Percentiles rank a stretch among this genome's conserved stretches.
Evolutionary conservation across 1,284 basidiomycete species (phyloP).

Genomic region (Irpex lacteus): DNA sequence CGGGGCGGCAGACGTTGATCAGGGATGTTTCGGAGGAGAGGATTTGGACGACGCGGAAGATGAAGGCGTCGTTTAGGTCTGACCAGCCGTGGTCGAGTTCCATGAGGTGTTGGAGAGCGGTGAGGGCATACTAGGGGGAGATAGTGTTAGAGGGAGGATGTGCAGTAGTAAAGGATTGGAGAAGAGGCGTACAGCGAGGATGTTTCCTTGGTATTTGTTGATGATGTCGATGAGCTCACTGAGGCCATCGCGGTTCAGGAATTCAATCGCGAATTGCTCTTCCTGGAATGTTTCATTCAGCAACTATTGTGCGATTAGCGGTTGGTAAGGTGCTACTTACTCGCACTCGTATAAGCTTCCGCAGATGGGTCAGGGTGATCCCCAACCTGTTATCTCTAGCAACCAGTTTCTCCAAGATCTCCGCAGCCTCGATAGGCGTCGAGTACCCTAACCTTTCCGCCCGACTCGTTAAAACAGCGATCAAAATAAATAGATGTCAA

Average conservation of each 20-base stretch:
- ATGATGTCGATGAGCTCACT: constrained; percentile 75
- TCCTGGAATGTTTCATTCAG: constrained; percentile 51
- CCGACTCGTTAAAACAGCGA: too few relatives aligned
- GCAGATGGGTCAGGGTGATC: constrained; percentile 76
- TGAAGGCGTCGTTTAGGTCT: constrained; percentile 67
- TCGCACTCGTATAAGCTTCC: constrained; percentile 76
- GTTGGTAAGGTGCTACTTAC: not conserved
- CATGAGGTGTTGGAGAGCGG: constrained; percentile 85
- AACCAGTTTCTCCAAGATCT: constrained; percentile 73
- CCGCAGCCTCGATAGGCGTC: constrained; percentile 78
- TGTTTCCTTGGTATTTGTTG: constrained; percentile 73
- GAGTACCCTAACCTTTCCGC: constrained; percentile 70
- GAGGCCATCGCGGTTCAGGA: constrained; percentile 78
- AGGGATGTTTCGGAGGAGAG: constrained; percentile 72
- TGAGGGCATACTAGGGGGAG: constrained; percentile 68
- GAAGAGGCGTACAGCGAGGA: constrained; percentile 63
- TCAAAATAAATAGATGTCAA: not conserved
- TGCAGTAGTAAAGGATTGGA: not conserved
- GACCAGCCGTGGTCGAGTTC: constrained; percentile 83
- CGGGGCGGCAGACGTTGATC: constrained; percentile 96
- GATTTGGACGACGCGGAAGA: constrained; percentile 78
- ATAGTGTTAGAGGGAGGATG: constrained; percentile 5
- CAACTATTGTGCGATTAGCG: not conserved
- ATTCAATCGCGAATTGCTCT: constrained; percentile 85
- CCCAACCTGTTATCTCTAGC: constrained; percentile 64